Evolutionary conservation across 2,329 filamentous ascomycete species (phyloP), one percentile per base, ranked within the genome.

Genomic region (Ophiocordyceps robertsii): DNA sequence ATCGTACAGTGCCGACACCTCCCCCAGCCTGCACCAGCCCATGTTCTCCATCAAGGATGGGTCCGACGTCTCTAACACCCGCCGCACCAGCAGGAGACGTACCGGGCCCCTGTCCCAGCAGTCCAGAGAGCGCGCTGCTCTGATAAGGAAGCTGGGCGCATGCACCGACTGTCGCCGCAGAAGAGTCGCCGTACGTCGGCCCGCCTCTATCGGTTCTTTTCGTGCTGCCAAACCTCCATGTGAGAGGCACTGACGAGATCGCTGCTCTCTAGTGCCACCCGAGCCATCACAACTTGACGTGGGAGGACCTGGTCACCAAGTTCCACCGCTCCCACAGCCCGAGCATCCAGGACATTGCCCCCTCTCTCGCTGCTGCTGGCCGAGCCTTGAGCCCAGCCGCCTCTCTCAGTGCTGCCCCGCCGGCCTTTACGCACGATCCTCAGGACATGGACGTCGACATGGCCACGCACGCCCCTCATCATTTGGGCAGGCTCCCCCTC

Each of bases 71-170:
- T 66, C 65, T 61, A 67, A 68, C 54, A 66, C 63, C 54, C 70
- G 71, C 51, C 70, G 72, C 51, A 64, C 72, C 47, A 77, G 70
- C 54, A 69, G 74, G 53, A 68, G 74, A 57, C 70, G 74, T 43
- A 77, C 73, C 47, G 74, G 74, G 36, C 74, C 74, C 47, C 62
- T 78, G 47, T 75, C 73, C 29, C 67, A 73, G 42, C 65, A 72
- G 47, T 75, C 76, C 51, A 67, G 74, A 55, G 72, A 77, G 50
- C 72, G 72, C 55, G 74, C 74, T 38, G 73, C 73, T 38, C 56
- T 78, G 44, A 77, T 78, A 47, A 62, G 74, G 51, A 77, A 77
- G 56, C 60, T 77, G 42, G 73, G 74, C 44, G 74, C 74, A 39
- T 78, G 74, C 52, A 52, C 56, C 30, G 72, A 76, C 50, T 78